Percentiles rank a stretch among this genome's conserved stretches.
Evolutionary conservation across 805 yeast genomes (phyloP).

Genomic region (Zygotorulaspora chibaensis): DNA sequence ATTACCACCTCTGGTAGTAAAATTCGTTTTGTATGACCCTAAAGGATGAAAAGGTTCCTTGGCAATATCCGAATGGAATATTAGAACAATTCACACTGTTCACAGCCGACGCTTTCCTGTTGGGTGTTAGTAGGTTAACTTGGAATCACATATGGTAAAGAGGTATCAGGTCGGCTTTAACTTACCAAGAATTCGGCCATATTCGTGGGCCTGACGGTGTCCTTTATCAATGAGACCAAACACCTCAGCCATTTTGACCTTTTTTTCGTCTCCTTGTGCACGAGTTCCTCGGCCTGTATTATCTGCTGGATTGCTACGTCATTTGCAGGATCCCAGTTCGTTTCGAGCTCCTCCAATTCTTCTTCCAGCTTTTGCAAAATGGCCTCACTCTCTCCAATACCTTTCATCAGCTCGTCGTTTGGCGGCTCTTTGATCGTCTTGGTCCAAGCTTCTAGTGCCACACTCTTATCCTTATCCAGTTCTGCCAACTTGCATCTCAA

Average conservation of each 20-base stretch:
- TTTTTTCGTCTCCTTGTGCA: slow-evolving; percentile 17
- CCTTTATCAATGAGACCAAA: slow-evolving; percentile 24
- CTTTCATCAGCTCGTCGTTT: slow-evolving; percentile 13
- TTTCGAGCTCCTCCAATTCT: slow-evolving; percentile 11
- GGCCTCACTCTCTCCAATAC: slow-evolving; percentile 6
- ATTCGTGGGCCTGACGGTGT: slow-evolving; percentile 24
- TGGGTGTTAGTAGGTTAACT: slow-evolving; percentile 4
- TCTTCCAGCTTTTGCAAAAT: slow-evolving; percentile 9
- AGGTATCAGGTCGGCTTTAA: slow-evolving; percentile 1
- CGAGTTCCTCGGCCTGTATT: slow-evolving; percentile 8
- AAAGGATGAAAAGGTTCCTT: not conserved
- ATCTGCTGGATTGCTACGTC: slow-evolving; percentile 14
- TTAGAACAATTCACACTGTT: slow-evolving; percentile 2
- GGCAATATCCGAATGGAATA: slow-evolving; percentile 1
- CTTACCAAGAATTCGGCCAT: slow-evolving; percentile 27
- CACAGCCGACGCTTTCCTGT: slow-evolving; percentile 29
- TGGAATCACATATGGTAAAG: not conserved
- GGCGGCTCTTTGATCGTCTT: slow-evolving; percentile 16
- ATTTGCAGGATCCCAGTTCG: slow-evolving; percentile 16
- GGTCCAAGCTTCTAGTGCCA: slow-evolving; percentile 10
- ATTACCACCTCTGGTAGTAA: not conserved
- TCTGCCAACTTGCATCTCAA: slow-evolving; percentile 24
- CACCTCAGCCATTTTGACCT: slow-evolving; percentile 20
- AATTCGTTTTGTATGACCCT: not conserved
- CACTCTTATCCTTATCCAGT: slow-evolving; percentile 18